Percentiles rank a stretch among this genome's conserved stretches.
phyloP scores from a whole-genome alignment of 2,329 filamentous ascomycete species.

The Paraphaeosphaeria sporulosa region DNA sequence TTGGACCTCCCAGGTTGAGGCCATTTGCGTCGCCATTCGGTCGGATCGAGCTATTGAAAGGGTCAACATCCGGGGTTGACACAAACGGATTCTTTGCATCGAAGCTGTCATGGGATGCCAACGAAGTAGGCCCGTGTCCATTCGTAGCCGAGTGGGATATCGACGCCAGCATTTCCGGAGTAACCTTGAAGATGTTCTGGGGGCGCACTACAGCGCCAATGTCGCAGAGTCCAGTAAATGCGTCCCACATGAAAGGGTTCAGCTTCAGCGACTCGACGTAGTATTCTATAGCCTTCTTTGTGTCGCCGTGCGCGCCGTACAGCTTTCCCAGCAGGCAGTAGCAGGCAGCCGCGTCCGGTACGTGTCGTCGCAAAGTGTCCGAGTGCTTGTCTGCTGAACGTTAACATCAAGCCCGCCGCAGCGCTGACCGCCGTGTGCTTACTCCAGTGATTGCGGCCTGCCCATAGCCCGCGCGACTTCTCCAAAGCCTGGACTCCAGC shows the following conservation, averaged over 20 bases:
- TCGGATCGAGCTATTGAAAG: slow-evolving; percentile 51
- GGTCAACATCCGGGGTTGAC: slow-evolving; percentile 51
- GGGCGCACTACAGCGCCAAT: slow-evolving; percentile 79
- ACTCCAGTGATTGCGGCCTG: slow-evolving; percentile 77
- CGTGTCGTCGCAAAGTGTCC: slow-evolving; percentile 74
- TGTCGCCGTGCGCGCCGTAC: slow-evolving; percentile 79
- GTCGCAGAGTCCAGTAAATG: slow-evolving; percentile 87
- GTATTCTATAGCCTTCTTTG: slow-evolving; percentile 82
- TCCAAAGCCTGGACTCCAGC: slow-evolving; percentile 87
- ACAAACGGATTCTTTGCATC: slow-evolving; percentile 42
- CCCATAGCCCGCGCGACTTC: slow-evolving; percentile 79
- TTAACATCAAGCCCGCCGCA: slow-evolving; percentile 18
- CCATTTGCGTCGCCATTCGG: slow-evolving; percentile 40
- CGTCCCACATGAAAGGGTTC: slow-evolving; percentile 99
- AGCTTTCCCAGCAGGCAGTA: slow-evolving; percentile 86
- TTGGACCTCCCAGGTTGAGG: slow-evolving; percentile 46
- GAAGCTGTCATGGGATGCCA: slow-evolving; percentile 26
- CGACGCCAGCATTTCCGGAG: slow-evolving; percentile 65
- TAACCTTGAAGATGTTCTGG: slow-evolving; percentile 85
- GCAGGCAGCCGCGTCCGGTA: slow-evolving; percentile 86
- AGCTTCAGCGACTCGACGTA: slow-evolving; percentile 88
- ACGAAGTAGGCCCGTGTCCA: slow-evolving; percentile 23
- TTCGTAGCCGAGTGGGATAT: slow-evolving; percentile 46
- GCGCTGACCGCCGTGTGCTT: slow-evolving; percentile 52
- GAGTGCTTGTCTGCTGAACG: slow-evolving; percentile 69